phyloP scores from a whole-genome alignment of 345 rosid species.

The Lepidium sativum region DNA sequence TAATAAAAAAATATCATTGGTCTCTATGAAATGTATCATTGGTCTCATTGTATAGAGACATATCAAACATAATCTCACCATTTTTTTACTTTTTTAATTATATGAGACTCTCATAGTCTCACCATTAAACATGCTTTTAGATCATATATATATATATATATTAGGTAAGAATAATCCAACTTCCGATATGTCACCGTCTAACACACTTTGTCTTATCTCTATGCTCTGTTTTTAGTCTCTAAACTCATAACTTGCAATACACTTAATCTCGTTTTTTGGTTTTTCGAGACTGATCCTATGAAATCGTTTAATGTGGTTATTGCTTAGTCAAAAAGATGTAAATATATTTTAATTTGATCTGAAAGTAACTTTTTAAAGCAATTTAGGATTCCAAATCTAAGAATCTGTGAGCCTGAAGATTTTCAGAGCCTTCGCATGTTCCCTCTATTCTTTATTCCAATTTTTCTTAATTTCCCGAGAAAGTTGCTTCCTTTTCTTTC shows the following conservation, averaged over 20 bases:
- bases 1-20: too few species aligned
- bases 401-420: constrained; percentile 26
- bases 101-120: too few species aligned
- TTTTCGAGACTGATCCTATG: background rate
- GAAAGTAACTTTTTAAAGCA: background rate
- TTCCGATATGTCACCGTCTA: too few species aligned
- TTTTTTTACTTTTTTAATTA: too few species aligned
- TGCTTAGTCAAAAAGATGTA: constrained; percentile 6
- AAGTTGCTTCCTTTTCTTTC: background rate
- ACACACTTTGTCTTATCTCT: too few species aligned
- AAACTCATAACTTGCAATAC: background rate
- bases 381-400: constrained; percentile 4
- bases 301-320: background rate
- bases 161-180: too few species aligned
- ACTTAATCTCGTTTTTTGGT: background rate
- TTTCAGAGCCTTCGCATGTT: constrained; percentile 23
- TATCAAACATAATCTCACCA: too few species aligned
- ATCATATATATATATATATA: too few species aligned
- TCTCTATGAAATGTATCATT: too few species aligned
- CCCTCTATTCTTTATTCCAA: constrained; percentile 20
- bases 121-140: too few species aligned
- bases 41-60: too few species aligned
- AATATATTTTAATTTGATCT: background rate
- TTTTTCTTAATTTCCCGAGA: constrained; percentile 15
- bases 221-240: background rate